Evolutionary conservation across 192 early-diverging fungal genomes (phyloP), one percentile per base, ranked within the genome.

Genomic region (Entrophospora sp.): DNA sequence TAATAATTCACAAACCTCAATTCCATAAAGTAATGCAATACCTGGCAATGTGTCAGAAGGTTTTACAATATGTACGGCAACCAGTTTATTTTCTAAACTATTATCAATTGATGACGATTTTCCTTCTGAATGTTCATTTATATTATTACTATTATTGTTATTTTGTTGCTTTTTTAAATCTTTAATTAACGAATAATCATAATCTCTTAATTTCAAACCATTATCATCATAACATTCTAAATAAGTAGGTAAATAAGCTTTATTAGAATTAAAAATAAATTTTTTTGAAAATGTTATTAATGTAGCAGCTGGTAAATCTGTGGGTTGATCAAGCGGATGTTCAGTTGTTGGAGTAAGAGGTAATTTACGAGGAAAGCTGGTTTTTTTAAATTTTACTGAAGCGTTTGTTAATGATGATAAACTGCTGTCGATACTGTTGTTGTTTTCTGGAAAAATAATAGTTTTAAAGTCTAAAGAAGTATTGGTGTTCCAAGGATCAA

Each of bases 1-100:
- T 43, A 28, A 58, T 40, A 42, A 1, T 22, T 36, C 24, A 59
- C 57, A 46, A 68, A 79, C 77, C 69, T 73, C 71, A 10, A 81
- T 78, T 25, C 79, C 79, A 34, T 81, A 81, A 44, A 73, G 75
- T 22, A 81, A 67, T 12, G 75, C 67, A 46, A 81, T 73, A 22
- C 79, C 79, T 4, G 75, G 77, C 43, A 81, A 57, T 6, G 77
- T 81, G 60, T 81, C 79, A 8, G 56, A 63, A 25, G 45, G 25
- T 25, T 69, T 34, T 6, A 81, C 69, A 20, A 66, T 64, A 56
- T 81, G 79, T 3, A 81, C 68, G 16, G 79, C 77, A 20, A 77
- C 75, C 20, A 24, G 30, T 27, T 53, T 66, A 6, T 35, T 37
- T 30, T 55, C 49, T 28, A 16, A 9, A 28, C 14, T 31, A 13